phyloP scores from a whole-genome alignment of 345 rosid genomes.

The Cochlearia excelsa region DNA sequence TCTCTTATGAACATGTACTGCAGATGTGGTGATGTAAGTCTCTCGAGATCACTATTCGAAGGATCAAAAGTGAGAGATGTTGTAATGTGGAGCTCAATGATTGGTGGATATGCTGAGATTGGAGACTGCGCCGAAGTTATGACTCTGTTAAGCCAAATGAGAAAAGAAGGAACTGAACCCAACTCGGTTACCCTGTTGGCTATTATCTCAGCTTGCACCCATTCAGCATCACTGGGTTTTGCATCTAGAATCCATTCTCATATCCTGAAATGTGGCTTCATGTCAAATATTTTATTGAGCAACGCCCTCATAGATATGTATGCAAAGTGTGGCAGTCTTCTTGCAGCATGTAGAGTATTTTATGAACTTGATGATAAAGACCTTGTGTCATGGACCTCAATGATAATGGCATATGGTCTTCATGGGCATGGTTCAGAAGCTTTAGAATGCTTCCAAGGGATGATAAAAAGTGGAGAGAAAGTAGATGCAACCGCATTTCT shows the following conservation, averaged over 20 bases:
- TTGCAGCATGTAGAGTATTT: slow-evolving; percentile 41
- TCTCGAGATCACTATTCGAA: slow-evolving; percentile 43
- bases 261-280: slow-evolving; percentile 42
- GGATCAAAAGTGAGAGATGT: slow-evolving; percentile 46
- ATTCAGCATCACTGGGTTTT: slow-evolving; percentile 32
- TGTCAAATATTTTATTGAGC: slow-evolving; percentile 32
- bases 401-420: slow-evolving; percentile 49
- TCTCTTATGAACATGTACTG: slow-evolving; percentile 47
- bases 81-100: slow-evolving; percentile 57
- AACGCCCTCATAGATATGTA: slow-evolving; percentile 62
- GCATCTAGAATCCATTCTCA: slow-evolving; percentile 44
- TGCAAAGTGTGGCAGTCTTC: slow-evolving; percentile 51
- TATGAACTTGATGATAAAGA: slow-evolving; percentile 44
- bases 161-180: slow-evolving; percentile 40
- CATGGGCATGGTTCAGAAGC: slow-evolving; percentile 59
- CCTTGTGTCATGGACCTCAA: slow-evolving; percentile 52
- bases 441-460: slow-evolving; percentile 42
- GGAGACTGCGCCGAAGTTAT: slow-evolving; percentile 43
- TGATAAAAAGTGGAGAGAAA: slow-evolving; percentile 38
- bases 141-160: slow-evolving; percentile 45
- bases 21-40: slow-evolving; percentile 29
- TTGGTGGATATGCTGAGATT: slow-evolving; percentile 38
- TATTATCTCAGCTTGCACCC: slow-evolving; percentile 46
- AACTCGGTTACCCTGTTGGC: slow-evolving; percentile 55
- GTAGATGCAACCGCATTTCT: slow-evolving; percentile 46